Conservation (phyloP, 352 stramenopile genomes). For the Phytophthora litchii region DNA sequence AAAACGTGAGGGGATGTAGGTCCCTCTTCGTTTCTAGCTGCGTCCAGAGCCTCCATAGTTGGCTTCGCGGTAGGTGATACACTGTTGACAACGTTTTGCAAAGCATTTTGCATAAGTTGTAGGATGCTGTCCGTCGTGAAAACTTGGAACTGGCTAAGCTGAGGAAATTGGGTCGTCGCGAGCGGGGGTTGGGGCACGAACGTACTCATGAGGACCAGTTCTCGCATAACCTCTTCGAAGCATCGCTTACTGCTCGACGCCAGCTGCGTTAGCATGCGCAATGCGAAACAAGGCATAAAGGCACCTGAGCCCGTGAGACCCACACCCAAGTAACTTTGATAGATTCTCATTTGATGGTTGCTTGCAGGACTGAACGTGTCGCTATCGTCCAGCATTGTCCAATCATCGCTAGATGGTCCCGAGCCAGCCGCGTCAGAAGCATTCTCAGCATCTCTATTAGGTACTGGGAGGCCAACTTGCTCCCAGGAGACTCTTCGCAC, state of each 20-base stretch:
- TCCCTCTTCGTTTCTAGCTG: slow-evolving; percentile 35
- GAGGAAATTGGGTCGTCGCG: slow-evolving; percentile 53
- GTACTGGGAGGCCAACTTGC: slow-evolving; percentile 62
- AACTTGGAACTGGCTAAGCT: slow-evolving; percentile 72
- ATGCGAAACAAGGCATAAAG: slow-evolving; percentile 74
- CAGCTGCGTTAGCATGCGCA: slow-evolving; percentile 85
- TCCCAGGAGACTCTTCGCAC: slow-evolving; percentile 75
- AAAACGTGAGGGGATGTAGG: slow-evolving; percentile 53
- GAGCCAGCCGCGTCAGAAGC: slow-evolving; percentile 10
- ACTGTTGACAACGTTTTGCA: slow-evolving; percentile 70
- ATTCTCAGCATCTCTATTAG: slow-evolving; percentile 25
- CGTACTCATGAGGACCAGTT: slow-evolving; percentile 77
- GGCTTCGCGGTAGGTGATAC: slow-evolving; percentile 54
- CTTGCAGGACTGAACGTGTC: slow-evolving; percentile 52
- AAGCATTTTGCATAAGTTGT: slow-evolving; percentile 75
- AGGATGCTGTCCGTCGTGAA: slow-evolving; percentile 83
- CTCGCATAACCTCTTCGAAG: slow-evolving; percentile 79
- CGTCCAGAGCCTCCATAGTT: slow-evolving; percentile 55
- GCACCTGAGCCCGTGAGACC: slow-evolving; percentile 58
- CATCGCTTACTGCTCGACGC: slow-evolving; percentile 71
- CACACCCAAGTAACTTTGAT: slow-evolving; percentile 80
- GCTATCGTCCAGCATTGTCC: slow-evolving; percentile 32
- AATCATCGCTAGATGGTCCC: slow-evolving; percentile 16
- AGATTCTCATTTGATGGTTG: slow-evolving; percentile 79
- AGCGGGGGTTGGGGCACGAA: slow-evolving; percentile 50